Conservation (phyloP, 768 basidiomycete genomes). For the Amanita molliuscula region DNA sequence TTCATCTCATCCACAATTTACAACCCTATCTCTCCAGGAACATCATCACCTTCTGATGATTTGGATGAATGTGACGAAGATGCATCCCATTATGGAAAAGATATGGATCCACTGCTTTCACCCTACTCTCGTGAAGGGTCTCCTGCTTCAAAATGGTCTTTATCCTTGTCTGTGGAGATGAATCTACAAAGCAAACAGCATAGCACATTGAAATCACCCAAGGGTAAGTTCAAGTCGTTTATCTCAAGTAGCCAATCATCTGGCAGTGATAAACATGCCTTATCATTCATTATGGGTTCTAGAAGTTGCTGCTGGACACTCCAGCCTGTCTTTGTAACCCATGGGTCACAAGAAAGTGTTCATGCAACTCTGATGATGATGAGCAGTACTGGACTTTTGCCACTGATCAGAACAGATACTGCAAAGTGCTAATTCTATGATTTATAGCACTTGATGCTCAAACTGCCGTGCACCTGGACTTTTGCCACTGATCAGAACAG, state of each 20-base stretch:
- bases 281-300: neutral
- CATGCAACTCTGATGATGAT: neutral
- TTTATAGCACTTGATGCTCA: no score
- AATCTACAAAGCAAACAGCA: neutral
- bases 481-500: neutral
- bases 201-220: neutral
- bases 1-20: neutral
- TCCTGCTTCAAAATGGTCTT: conserved; percentile 4
- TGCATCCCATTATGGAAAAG: conserved; percentile 4
- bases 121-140: neutral
- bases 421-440: no score
- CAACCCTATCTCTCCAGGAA: neutral
- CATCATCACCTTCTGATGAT: neutral
- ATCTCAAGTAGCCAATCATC: neutral
- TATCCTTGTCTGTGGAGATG: conserved; percentile 2
- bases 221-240: conserved; percentile 4
- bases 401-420: no score
- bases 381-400: neutral
- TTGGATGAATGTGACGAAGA: conserved; percentile 5
- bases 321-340: neutral
- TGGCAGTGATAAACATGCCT: neutral
- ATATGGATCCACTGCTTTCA: conserved; percentile 1
- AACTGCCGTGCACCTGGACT: no score
- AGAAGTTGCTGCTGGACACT: neutral
- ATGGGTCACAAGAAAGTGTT: conserved; percentile 2